These are phyloP conservation scores for Annulohypoxylon truncatum DNA, from an alignment of 2,329 filamentous ascomycete genomes.

Conservation along the genomic window DNA sequence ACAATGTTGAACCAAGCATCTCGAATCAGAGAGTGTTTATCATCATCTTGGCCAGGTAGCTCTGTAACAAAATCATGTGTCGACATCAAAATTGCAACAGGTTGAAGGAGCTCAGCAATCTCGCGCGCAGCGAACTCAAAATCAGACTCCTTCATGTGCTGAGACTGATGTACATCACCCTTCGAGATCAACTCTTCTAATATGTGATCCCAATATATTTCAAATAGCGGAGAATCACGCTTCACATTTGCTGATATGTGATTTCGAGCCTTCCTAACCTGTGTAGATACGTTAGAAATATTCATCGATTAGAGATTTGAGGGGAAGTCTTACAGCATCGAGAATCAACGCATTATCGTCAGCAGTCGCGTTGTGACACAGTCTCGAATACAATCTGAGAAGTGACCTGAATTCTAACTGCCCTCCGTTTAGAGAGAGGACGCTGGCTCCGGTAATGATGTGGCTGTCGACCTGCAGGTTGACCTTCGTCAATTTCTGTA, in stretches of 20 bases:
- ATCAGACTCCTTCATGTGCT: constrained; percentile 80
- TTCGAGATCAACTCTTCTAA: constrained; percentile 90
- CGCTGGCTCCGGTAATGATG: constrained; percentile 85
- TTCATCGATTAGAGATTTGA: background rate
- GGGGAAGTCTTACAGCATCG: constrained; percentile 70
- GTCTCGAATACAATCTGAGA: constrained; percentile 82
- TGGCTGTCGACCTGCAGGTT: constrained; percentile 82
- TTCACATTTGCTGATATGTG: constrained; percentile 78
- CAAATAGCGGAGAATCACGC: constrained; percentile 78
- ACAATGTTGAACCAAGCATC: constrained; percentile 99
- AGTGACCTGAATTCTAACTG: constrained; percentile 86
- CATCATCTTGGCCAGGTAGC: constrained; percentile 66
- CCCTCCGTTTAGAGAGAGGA: constrained; percentile 80
- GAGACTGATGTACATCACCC: constrained; percentile 82
- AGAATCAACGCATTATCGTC: constrained; percentile 75
- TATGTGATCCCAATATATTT: constrained; percentile 84
- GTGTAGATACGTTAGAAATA: constrained; percentile 31
- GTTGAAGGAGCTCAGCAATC: constrained; percentile 87
- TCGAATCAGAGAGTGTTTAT: constrained; percentile 78
- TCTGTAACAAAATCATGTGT: constrained; percentile 66
- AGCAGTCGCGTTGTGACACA: constrained; percentile 78
- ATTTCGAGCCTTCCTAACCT: constrained; percentile 81
- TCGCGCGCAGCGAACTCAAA: constrained; percentile 85
- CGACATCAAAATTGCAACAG: constrained; percentile 86
- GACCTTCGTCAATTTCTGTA: constrained; percentile 94